Evolutionary conservation across 208 protist genomes (phyloP).

Genomic region (Trypanosoma avium): DNA sequence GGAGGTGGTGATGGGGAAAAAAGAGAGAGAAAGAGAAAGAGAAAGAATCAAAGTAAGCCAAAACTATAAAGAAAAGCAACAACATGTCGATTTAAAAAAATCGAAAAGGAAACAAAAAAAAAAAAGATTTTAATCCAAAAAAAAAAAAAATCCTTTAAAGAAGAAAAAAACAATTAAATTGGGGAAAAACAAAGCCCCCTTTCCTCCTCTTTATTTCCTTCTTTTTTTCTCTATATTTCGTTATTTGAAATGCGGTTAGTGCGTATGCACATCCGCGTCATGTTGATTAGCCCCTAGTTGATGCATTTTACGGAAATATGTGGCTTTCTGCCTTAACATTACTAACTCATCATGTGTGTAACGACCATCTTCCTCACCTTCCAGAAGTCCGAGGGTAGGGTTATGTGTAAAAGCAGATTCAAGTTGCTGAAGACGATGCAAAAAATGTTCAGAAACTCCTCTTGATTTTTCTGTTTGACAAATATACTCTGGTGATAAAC

Average conservation of each 20-base stretch:
- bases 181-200: not conserved
- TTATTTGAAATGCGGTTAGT: constrained; percentile 28
- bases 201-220: not conserved
- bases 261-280: constrained; percentile 70
- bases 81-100: constrained; percentile 7
- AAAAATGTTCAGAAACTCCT: constrained; percentile 48
- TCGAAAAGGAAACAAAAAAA: not conserved
- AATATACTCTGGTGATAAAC: constrained; percentile 68
- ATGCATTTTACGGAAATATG: constrained; percentile 81
- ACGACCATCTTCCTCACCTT: constrained; percentile 36
- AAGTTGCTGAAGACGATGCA: constrained; percentile 54
- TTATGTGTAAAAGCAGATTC: constrained; percentile 55
- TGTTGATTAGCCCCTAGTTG: constrained; percentile 72
- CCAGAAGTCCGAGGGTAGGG: constrained; percentile 52
- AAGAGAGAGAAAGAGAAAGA: constrained; percentile 16
- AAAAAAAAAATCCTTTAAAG: no score
- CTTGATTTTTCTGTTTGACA: constrained; percentile 36
- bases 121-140: not conserved
- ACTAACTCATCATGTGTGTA: constrained; percentile 72
- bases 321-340: constrained; percentile 80
- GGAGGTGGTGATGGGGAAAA: not conserved
- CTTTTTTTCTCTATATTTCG: not conserved
- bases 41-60: not conserved
- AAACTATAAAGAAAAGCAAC: not conserved
- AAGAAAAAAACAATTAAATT: no score